These are phyloP conservation scores for Polymyxa betae DNA, from an alignment of 208 protist genomes.

Conservation along the genomic window DNA sequence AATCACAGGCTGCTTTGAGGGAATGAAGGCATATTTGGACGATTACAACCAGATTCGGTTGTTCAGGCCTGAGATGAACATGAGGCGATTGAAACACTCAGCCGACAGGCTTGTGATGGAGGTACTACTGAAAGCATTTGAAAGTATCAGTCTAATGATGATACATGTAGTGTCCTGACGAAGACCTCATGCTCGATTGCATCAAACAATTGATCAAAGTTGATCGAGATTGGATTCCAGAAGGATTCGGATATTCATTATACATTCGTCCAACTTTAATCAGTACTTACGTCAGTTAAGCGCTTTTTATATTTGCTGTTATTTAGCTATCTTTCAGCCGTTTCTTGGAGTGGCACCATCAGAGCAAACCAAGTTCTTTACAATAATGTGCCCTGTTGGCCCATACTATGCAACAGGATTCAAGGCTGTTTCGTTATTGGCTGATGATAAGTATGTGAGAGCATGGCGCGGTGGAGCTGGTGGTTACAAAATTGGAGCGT, in stretches of 20 bases:
- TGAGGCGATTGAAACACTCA: slow-evolving; percentile 83
- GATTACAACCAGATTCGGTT: slow-evolving; percentile 82
- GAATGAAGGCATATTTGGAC: slow-evolving; percentile 95
- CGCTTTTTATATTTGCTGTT: not conserved
- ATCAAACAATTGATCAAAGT: slow-evolving; percentile 87
- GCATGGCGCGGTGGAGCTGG: slow-evolving; percentile 94
- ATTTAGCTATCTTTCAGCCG: not conserved
- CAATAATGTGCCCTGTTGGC: slow-evolving; percentile 94
- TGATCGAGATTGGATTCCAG: slow-evolving; percentile 89
- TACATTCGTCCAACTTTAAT: slow-evolving; percentile 97
- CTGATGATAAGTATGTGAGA: slow-evolving; percentile 82
- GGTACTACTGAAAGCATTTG: slow-evolving; percentile 57
- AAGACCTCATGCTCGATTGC: slow-evolving; percentile 82
- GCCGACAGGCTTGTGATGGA: slow-evolving; percentile 85
- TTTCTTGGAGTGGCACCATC: slow-evolving; percentile 62
- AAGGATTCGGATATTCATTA: slow-evolving; percentile 89
- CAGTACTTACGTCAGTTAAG: slow-evolving; percentile 74
- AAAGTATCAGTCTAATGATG: not conserved
- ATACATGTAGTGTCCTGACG: slow-evolving; percentile 75
- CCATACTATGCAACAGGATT: slow-evolving; percentile 90
- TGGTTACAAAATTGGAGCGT: slow-evolving; percentile 78
- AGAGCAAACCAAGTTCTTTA: slow-evolving; percentile 72
- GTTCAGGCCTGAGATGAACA: slow-evolving; percentile 94
- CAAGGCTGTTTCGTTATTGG: slow-evolving; percentile 82
- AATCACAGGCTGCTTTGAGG: slow-evolving; percentile 87